Evolutionary conservation across 192 early-diverging fungal genomes (phyloP), one percentile per base, ranked within the genome.

Genomic region (Thoreauomyces humboldtii): DNA sequence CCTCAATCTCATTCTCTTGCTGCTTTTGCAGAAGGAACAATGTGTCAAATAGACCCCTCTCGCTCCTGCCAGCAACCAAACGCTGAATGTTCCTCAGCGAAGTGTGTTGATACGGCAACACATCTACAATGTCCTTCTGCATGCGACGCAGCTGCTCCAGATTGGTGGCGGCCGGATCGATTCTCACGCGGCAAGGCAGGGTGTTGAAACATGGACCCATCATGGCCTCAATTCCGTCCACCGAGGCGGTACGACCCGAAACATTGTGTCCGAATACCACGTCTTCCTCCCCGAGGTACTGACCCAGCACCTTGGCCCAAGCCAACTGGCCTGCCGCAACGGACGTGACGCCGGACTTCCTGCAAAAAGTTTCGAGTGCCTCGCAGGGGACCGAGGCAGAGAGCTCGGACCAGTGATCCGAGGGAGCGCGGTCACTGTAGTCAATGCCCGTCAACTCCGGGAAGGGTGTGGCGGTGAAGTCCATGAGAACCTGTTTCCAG

Each of bases 181-280:
- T 15, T 54, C 28, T 22, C 15, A 53, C 48, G 4, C 48, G 61
- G 21, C 61, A 63, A 12, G 61, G 61, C 17, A 63, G 17, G 31
- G 61, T 63, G 28, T 63, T 63, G 48, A 63, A 63, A 14, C 17
- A 22, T 4, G 61, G 61, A 2, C 61, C 61, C 15, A 63, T 15
- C 12, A 63, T 35, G 33, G 25, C 44, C 21, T 63, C 48, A 17
- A 36, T 19, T 15, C 43, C 59, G 2, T 2, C 19, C 0, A 61
- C 24, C 15, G 59, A 43, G 22, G 47, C n/a, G 46, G 46, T 63
- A 19, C 61, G 61, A 2, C 61, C 61, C 15, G 61, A 63, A 19
- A 63, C 33, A 2, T 55, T 48, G 11, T 63, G 19, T 15, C 61
- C 61, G 29, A 63, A 63, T 11, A 53, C 48, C 14, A 63, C 43